Percentiles rank a stretch among this genome's conserved stretches.
These are phyloP conservation scores for Talaromyces sp. DNA, from an alignment of 2,329 filamentous ascomycete genomes.

Conservation along the genomic window DNA sequence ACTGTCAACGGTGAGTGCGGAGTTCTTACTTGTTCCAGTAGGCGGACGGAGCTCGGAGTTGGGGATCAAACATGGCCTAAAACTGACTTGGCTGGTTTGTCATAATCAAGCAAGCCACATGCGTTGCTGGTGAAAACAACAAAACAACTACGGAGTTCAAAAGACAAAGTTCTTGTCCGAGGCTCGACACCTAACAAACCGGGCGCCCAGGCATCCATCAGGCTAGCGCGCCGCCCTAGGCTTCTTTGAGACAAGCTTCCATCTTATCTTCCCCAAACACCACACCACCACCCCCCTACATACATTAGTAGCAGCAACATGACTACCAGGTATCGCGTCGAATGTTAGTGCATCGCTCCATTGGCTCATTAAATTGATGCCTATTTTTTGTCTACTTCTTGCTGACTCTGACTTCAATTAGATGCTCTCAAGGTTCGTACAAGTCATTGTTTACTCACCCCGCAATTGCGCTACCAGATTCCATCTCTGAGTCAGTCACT, in stretches of 20 bases:
- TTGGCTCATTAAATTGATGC: slow-evolving; percentile 10
- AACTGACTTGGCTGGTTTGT: background rate
- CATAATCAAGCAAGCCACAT: background rate
- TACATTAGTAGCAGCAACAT: slow-evolving; percentile 23
- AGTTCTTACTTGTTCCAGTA: background rate
- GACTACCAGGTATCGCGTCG: slow-evolving; percentile 57
- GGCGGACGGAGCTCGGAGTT: background rate
- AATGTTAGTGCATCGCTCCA: slow-evolving; percentile 56
- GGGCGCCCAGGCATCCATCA: slow-evolving; percentile 6
- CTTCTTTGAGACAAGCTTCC: background rate
- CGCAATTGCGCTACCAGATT: background rate
- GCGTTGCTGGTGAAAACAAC: no score
- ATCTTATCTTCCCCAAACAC: slow-evolving; percentile 5
- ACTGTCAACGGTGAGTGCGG: background rate
- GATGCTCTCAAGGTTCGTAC: slow-evolving; percentile 61
- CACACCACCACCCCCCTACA: background rate
- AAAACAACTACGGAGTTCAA: no score
- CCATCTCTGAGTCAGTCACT: background rate
- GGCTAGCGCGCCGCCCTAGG: background rate
- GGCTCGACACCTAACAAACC: slow-evolving; percentile 1
- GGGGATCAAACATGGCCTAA: background rate
- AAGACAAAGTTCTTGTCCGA: background rate
- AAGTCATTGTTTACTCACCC: background rate
- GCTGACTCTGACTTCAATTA: slow-evolving; percentile 27
- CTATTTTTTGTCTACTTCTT: background rate